Evolutionary conservation across 2,329 filamentous ascomycete genomes (phyloP).

Genomic region (Endocalyx cinctus): DNA sequence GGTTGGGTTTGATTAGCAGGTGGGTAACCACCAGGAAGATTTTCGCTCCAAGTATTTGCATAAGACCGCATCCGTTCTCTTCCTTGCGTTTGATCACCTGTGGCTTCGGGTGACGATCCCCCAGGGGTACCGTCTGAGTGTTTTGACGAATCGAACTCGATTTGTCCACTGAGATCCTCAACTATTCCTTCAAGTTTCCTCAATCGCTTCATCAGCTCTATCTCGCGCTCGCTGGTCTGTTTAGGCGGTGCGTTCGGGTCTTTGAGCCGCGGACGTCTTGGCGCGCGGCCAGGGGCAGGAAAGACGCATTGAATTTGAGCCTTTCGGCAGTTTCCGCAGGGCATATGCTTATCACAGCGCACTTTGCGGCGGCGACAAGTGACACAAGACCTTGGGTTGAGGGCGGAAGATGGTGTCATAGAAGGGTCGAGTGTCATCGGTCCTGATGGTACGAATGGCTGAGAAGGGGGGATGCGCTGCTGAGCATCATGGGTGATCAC

Average conservation of each 20-base stretch:
- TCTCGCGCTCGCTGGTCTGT: constrained; percentile 56
- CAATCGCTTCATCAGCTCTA: constrained; percentile 67
- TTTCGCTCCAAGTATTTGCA: constrained; percentile 15
- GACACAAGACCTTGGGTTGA: constrained; percentile 39
- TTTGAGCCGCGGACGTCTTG: constrained; percentile 60
- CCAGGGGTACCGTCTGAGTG: constrained; percentile 29
- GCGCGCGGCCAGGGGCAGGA: constrained; percentile 68
- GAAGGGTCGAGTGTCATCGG: constrained; percentile 27
- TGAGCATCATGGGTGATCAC: no score
- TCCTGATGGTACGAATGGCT: constrained; percentile 17
- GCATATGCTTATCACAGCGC: constrained; percentile 73
- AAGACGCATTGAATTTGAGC: constrained; percentile 69
- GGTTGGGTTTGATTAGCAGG: constrained; percentile 10
- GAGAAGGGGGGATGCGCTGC: no score
- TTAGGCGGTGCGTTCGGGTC: constrained; percentile 59
- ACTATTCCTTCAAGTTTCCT: constrained; percentile 73
- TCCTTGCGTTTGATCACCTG: constrained; percentile 21
- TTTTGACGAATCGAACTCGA: constrained; percentile 48
- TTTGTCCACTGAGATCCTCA: constrained; percentile 61
- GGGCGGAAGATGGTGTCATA: constrained; percentile 22
- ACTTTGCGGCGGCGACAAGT: constrained; percentile 57
- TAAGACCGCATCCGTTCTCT: no score
- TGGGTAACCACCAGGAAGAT: constrained; percentile 11
- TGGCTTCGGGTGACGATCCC: constrained; percentile 36
- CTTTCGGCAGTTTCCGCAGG: constrained; percentile 70